Evolutionary conservation across 2,329 filamentous ascomycete species (phyloP).

Genomic region (Akanthomyces lecanii): DNA sequence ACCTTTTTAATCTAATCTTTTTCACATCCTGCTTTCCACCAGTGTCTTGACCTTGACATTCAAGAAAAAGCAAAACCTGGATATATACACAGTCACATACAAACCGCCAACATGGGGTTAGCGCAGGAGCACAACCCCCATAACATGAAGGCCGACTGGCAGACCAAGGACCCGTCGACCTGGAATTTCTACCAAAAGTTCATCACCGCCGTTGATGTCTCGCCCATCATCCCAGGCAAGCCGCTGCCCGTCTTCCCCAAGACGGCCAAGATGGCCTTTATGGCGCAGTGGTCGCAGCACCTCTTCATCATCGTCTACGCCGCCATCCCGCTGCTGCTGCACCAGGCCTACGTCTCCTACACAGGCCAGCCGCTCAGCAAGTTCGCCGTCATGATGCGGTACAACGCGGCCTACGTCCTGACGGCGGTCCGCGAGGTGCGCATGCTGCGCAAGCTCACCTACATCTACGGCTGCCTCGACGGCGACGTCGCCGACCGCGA

Average conservation of each 20-base stretch:
- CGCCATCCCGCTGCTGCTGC: slow-evolving; percentile 25
- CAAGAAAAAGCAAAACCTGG: neutral
- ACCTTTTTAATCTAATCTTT: neutral
- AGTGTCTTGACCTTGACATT: neutral
- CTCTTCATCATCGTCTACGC: slow-evolving; percentile 31
- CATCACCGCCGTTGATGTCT: slow-evolving; percentile 19
- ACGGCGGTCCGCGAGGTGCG: slow-evolving; percentile 28
- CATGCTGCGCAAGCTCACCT: slow-evolving; percentile 29
- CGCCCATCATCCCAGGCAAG: slow-evolving; percentile 20
- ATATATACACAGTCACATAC: neutral
- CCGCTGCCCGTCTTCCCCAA: slow-evolving; percentile 29
- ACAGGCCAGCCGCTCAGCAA: slow-evolving; percentile 18
- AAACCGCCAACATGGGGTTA: slow-evolving; percentile 13
- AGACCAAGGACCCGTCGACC: slow-evolving; percentile 17
- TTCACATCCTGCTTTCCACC: neutral
- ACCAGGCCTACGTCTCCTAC: slow-evolving; percentile 19
- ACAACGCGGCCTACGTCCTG: slow-evolving; percentile 28
- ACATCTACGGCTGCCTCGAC: slow-evolving; percentile 28
- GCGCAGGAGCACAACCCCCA: slow-evolving; percentile 19
- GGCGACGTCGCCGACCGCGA: slow-evolving; percentile 31
- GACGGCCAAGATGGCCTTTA: slow-evolving; percentile 29
- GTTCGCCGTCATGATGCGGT: slow-evolving; percentile 22
- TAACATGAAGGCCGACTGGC: slow-evolving; percentile 25
- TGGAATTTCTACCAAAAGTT: slow-evolving; percentile 22
- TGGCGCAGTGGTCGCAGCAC: slow-evolving; percentile 28